Evolutionary conservation across 352 stramenopile genomes (phyloP), one percentile per base, ranked within the genome.

Genomic region (Aphanomyces invadans): DNA sequence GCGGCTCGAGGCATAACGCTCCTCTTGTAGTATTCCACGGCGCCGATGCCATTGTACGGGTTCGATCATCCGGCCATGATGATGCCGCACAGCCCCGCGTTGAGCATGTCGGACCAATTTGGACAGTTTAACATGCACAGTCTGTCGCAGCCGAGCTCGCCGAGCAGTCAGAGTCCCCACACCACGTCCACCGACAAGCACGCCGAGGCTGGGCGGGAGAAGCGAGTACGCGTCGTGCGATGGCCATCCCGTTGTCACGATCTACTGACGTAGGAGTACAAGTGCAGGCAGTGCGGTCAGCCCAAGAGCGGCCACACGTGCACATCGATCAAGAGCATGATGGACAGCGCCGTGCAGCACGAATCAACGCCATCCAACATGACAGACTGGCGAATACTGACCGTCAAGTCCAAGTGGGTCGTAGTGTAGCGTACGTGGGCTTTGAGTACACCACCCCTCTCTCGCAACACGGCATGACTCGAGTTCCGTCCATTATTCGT

Each of bases 281-380:
- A 67, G 49, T 67, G 60, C 49, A 39, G 60, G 31, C 60, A 67
- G 28, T 67, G 60, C 38, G 60, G 60, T 9, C 60, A 67, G 19
- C 60, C 60, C 45, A 67, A 67, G 60, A 67, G 60, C 49, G 60
- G 60, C 1, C 60, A 67, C 42, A 57, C 54, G 12, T 67, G 60
- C 38, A 51, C 60, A 44, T 67, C 60, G 12, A 67, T 67, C 46
- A 67, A 67, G 26, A 67, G 60, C 60, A 67, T 67, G 60, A 67
- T 67, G 60, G 60, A 67, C 49, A 57, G 38, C 21, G 26, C 29
- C 29, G 48, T 49, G 28, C 60, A 67, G n/a, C 32, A 51, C 28
- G 60, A 67, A 46, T 59, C 49, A 7, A 51, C 60, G 45, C 25
- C 60, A 19, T 59, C 60, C 5, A 59, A 67, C 25, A 67, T 44